phyloP scores from a whole-genome alignment of 768 basidiomycete genomes.

The Tubosaeta sp. region DNA sequence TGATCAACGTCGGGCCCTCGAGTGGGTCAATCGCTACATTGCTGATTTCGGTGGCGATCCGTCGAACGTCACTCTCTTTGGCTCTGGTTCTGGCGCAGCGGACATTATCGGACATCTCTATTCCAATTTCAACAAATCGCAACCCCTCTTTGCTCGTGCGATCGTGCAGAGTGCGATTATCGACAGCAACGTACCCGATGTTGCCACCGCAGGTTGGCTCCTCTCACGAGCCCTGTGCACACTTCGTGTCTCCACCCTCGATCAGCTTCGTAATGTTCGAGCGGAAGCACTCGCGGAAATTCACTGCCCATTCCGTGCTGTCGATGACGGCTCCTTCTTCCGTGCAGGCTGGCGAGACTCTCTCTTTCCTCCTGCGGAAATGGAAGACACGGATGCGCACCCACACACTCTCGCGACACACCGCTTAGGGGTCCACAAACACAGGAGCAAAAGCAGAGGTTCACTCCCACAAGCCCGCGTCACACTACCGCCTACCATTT shows the following conservation, averaged over 20 bases:
- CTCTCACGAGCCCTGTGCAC: constrained; percentile 60
- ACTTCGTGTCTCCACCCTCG: constrained; percentile 50
- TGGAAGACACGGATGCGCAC: constrained; percentile 15
- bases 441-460: constrained; percentile 24
- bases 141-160: constrained; percentile 66
- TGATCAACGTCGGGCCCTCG: constrained; percentile 60
- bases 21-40: constrained; percentile 62
- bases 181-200: constrained; percentile 57
- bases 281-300: constrained; percentile 54
- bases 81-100: constrained; percentile 41
- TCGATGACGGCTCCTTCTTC: constrained; percentile 72
- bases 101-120: constrained; percentile 62
- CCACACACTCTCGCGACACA: constrained; percentile 16
- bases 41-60: constrained; percentile 66
- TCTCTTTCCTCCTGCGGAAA: constrained; percentile 31
- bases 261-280: constrained; percentile 58
- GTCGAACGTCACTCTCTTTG: constrained; percentile 39
- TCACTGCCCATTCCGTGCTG: constrained; percentile 47
- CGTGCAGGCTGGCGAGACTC: constrained; percentile 52
- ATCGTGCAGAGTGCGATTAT: constrained; percentile 72
- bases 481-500: constrained; percentile 8
- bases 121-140: constrained; percentile 54
- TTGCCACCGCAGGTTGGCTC: constrained; percentile 60
- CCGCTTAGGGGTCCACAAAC: constrained; percentile 24
- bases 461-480: constrained; percentile 23